Percentiles rank a stretch among this genome's conserved stretches.
Conservation (phyloP, 2,329 filamentous ascomycete genomes). For the Botryotinia narcissicola region DNA sequence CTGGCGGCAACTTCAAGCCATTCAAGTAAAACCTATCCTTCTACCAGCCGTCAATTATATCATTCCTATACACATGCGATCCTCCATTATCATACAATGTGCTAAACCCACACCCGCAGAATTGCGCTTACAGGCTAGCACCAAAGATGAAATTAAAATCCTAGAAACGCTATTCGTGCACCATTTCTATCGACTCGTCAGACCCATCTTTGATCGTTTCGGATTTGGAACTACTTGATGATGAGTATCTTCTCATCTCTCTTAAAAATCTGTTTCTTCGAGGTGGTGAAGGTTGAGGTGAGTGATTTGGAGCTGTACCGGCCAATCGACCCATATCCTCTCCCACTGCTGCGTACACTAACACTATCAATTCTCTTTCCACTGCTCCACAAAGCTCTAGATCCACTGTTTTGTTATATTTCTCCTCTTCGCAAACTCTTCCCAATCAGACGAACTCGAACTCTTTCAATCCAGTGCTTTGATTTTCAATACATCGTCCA, state of each 20-base stretch:
- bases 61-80: not conserved
- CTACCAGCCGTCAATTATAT: not conserved
- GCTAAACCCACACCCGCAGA: not conserved
- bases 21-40: not conserved
- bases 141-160: not conserved
- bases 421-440: not conserved
- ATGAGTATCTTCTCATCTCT: not conserved
- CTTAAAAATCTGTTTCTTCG: not conserved
- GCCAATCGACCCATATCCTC: not conserved
- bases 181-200: not conserved
- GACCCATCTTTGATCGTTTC: not conserved
- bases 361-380: not conserved
- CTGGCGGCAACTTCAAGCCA: not conserved
- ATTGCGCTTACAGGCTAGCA: not conserved
- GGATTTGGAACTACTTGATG: not conserved
- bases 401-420: not conserved
- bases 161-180: not conserved
- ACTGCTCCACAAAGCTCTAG: not conserved
- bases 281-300: not conserved
- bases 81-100: not conserved
- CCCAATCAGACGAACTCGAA: not conserved
- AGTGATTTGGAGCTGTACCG: not conserved
- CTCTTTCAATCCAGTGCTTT: not conserved
- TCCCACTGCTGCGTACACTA: not conserved
- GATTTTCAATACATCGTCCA: fast-evolving